A percentile compares a stretch with the other conserved stretches of the same genome.
Conservation (phyloP, 2,329 filamentous ascomycete species). For the Pseudonectria foliicola region DNA sequence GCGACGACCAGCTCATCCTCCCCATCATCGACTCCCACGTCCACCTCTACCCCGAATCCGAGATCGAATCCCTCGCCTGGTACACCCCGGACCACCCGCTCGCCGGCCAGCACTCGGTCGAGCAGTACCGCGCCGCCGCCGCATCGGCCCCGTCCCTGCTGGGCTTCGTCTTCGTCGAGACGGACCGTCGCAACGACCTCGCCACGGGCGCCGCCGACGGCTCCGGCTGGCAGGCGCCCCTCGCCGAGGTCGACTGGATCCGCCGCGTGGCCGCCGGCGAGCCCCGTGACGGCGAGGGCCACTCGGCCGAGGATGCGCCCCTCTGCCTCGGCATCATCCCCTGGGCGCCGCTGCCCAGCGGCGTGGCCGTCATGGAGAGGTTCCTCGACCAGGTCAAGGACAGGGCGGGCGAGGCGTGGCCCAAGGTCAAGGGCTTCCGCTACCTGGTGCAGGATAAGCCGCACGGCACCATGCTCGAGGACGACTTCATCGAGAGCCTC, state of each 20-base stretch:
- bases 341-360: conserved; percentile 76
- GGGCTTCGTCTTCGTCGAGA: conserved; percentile 79
- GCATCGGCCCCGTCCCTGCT: conserved; percentile 38
- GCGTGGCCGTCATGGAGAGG: conserved; percentile 48
- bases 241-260: conserved; percentile 66
- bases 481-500: conserved; percentile 58
- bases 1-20: conserved; percentile 34
- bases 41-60: conserved; percentile 71
- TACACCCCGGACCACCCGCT: conserved; percentile 52
- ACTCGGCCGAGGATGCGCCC: conserved; percentile 35
- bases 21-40: conserved; percentile 85
- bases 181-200: conserved; percentile 62
- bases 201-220: conserved; percentile 37
- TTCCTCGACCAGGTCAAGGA: conserved; percentile 60
- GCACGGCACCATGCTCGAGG: conserved; percentile 54
- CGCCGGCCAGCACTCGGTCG: conserved; percentile 55
- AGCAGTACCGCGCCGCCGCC: conserved; percentile 51
- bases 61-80: conserved; percentile 64
- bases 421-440: conserved; percentile 67
- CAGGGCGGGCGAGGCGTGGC: conserved; percentile 57
- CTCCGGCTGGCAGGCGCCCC: conserved; percentile 58
- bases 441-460: conserved; percentile 78
- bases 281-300: conserved; percentile 51
- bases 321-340: conserved; percentile 66
- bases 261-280: conserved; percentile 57